A percentile compares a stretch with the other conserved stretches of the same genome.
Evolutionary conservation across 108 stramenopile species (phyloP).

Genomic region (Nitzschia sp.): DNA sequence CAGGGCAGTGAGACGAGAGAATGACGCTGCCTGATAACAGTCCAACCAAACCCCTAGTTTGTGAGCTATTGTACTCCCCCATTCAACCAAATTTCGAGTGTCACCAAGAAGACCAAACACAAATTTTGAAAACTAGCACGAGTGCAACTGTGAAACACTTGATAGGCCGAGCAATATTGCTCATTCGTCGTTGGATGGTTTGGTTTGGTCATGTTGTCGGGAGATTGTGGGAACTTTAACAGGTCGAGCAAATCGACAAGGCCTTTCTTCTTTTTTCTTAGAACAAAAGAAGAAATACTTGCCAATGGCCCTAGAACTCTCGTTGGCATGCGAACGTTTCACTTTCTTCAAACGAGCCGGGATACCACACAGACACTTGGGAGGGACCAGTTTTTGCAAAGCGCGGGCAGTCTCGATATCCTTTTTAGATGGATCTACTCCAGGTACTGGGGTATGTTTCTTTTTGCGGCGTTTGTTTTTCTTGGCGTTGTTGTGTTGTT

Average conservation of each 20-base stretch:
- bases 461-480: slow-evolving; percentile 29
- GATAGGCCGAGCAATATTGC: no score
- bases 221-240: slow-evolving; percentile 27
- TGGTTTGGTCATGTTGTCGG: no score
- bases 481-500: slow-evolving; percentile 37
- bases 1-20: no score
- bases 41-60: no score
- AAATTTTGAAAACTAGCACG: no score
- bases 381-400: slow-evolving; percentile 59
- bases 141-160: no score
- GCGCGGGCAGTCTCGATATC: slow-evolving; percentile 59
- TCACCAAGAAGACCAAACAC: no score
- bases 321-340: slow-evolving; percentile 54
- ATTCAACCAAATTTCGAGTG: no score
- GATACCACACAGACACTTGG: slow-evolving; percentile 67
- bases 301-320: slow-evolving; percentile 64
- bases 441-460: slow-evolving; percentile 53
- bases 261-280: slow-evolving; percentile 52
- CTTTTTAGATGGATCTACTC: slow-evolving; percentile 63
- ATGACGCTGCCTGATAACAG: no score
- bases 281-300: slow-evolving; percentile 79
- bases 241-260: slow-evolving; percentile 72
- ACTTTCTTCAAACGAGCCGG: slow-evolving; percentile 73
- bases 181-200: no score
- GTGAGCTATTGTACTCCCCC: no score